phyloP scores from a whole-genome alignment of 257 asterid species.

The Solanum pinnatisectum region DNA sequence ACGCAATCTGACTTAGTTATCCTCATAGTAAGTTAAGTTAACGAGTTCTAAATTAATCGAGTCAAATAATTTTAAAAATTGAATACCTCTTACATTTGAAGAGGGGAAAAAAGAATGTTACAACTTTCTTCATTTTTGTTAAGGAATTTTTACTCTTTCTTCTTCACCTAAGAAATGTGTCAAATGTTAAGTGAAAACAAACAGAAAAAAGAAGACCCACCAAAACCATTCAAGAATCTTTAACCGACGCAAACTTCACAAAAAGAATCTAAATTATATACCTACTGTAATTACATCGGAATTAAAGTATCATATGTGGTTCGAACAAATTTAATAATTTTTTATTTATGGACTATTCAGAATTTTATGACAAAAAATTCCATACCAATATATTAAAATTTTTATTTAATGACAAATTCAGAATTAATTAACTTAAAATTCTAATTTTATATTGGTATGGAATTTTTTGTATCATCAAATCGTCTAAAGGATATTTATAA shows the following conservation, averaged over 20 bases:
- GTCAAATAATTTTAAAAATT: not conserved
- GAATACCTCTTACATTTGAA: not conserved
- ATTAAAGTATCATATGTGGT: not conserved
- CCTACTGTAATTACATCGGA: too few relatives aligned
- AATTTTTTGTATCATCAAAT: not conserved
- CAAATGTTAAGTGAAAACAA: not conserved
- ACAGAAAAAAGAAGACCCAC: not conserved
- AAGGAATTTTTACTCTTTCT: not conserved
- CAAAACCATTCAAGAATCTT: not conserved
- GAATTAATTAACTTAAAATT: not conserved
- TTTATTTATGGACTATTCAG: too few relatives aligned
- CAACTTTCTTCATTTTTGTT: not conserved
- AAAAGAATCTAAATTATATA: too few relatives aligned
- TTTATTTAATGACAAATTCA: not conserved
- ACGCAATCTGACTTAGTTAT: not conserved
- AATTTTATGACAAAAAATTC: too few relatives aligned
- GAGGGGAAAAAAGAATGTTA: not conserved
- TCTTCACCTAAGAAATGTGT: not conserved
- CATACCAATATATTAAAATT: too few relatives aligned
- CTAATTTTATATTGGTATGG: not conserved
- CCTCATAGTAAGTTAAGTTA: not conserved
- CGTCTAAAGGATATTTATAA: too few relatives aligned
- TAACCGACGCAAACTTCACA: slow-evolving; percentile 1
- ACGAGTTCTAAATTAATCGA: not conserved
- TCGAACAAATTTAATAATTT: not conserved